Evolutionary conservation across 441 rosid species (phyloP), one percentile per base, ranked within the genome.

Genomic region (Pelargonium fulgidum): DNA sequence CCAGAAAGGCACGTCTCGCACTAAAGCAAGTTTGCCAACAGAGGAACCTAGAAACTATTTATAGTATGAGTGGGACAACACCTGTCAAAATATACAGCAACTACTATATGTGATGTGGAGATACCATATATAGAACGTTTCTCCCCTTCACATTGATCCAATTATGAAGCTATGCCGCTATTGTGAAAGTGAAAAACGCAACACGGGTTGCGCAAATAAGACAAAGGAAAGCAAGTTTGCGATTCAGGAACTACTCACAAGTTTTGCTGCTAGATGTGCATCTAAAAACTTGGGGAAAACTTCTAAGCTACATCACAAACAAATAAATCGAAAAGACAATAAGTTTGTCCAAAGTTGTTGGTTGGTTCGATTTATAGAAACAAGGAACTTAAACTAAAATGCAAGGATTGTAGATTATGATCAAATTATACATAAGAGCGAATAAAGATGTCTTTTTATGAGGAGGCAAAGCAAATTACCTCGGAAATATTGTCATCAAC

Each of bases 401-500:
- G 24, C 24, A 48, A 48, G n/a, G 12, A 14, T 14, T 48, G 2
- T 48, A 11, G 2, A 1, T 4, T 2, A 48, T 48, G 16, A 48
- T 13, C 16, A 48, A 48, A 11, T 48, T 48, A 12, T 3, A 48
- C 3, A 14, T 1, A 48, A 14, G 3, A 48, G n/a, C 54, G 14
- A 14, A 48, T 22, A 22, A 22, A 22, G 24, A 22, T 1, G 0
- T 22, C 24, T 22, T 22, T 22, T 22, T 22, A 22, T 22, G 14
- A 48, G 2, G 14, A 48, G 54, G 54, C 14, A 48, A 48, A 12
- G 54, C 3, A 61, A 36, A 70, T 84, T 48, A 93, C 99, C 97
- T 94, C 96, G 2, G 96, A 91, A 64, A 85, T 79, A 80, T 72
- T 87, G 74, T 91, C 97, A 44, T 91, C 96, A 8, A 83, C 73